These are phyloP conservation scores for Phlyctochytrium bullatum DNA, from an alignment of 192 early-diverging fungal genomes.

Conservation along the genomic window DNA sequence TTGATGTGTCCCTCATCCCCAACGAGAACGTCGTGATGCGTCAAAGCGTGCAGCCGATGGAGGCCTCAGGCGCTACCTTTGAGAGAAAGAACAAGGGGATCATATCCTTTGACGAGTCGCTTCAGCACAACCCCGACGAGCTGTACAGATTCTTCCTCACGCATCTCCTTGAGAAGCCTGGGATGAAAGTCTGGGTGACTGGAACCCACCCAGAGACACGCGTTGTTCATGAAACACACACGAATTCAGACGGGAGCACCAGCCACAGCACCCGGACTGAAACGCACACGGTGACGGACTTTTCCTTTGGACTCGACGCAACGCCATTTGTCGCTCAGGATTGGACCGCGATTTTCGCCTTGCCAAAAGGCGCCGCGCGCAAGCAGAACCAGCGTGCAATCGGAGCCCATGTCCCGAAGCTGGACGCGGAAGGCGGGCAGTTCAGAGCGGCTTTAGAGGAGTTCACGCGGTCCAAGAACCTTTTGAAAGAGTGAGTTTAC, in stretches of 20 bases:
- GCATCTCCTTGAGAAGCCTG: conserved; percentile 10
- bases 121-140: conserved; percentile 8
- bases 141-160: conserved; percentile 17
- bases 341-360: conserved; percentile 27
- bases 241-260: conserved; percentile 1
- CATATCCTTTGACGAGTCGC: background rate
- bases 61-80: background rate
- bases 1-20: background rate
- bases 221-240: background rate
- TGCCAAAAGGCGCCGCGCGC: conserved; percentile 27
- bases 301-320: conserved; percentile 24
- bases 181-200: conserved; percentile 1
- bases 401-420: background rate
- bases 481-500: conserved; percentile 31
- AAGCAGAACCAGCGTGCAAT: background rate
- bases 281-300: conserved; percentile 20
- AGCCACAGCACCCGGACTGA: conserved; percentile 13
- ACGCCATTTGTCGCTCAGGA: conserved; percentile 24
- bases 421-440: conserved; percentile 3
- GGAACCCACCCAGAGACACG: conserved; percentile 12
- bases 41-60: background rate
- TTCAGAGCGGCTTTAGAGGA: conserved; percentile 16
- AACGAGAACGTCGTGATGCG: background rate
- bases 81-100: background rate
- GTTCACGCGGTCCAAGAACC: conserved; percentile 18